Conservation (phyloP, 192 early-diverging fungal species). For the Entophlyctis luteolus region DNA sequence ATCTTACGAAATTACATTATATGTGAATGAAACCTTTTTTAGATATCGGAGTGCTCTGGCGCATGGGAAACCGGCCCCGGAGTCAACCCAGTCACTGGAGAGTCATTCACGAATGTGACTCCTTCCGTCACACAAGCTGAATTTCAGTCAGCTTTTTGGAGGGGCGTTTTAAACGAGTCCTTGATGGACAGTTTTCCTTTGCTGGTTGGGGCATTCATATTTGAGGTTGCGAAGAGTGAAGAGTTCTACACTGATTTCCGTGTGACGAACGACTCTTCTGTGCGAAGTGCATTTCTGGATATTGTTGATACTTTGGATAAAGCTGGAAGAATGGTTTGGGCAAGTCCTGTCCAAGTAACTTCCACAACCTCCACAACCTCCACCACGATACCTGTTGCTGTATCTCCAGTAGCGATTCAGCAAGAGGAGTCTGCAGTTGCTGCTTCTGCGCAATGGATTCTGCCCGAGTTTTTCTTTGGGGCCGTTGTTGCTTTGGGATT, state of each 20-base stretch:
- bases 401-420: too few relatives aligned
- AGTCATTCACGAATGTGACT: not conserved
- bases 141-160: constrained; percentile 9
- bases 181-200: constrained; percentile 3
- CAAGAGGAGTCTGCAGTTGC: too few relatives aligned
- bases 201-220: not conserved
- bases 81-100: not conserved
- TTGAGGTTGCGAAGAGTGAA: constrained; percentile 20
- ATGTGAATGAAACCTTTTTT: not conserved
- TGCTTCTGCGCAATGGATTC: too few relatives aligned
- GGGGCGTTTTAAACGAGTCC: not conserved
- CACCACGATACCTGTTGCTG: too few relatives aligned
- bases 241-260: constrained; percentile 20
- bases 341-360: not conserved
- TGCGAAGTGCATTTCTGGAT: not conserved
- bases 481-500: too few relatives aligned
- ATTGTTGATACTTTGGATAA: not conserved
- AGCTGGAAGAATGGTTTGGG: constrained; percentile 3
- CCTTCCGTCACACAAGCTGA: not conserved
- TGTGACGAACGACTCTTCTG: not conserved
- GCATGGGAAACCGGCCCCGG: constrained; percentile 23
- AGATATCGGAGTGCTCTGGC: constrained; percentile 20
- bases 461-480: too few relatives aligned
- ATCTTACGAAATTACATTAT: too few relatives aligned
- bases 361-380: not conserved